phyloP scores from a whole-genome alignment of 2,329 filamentous ascomycete species.

The Magnaporthiopsis poae region DNA sequence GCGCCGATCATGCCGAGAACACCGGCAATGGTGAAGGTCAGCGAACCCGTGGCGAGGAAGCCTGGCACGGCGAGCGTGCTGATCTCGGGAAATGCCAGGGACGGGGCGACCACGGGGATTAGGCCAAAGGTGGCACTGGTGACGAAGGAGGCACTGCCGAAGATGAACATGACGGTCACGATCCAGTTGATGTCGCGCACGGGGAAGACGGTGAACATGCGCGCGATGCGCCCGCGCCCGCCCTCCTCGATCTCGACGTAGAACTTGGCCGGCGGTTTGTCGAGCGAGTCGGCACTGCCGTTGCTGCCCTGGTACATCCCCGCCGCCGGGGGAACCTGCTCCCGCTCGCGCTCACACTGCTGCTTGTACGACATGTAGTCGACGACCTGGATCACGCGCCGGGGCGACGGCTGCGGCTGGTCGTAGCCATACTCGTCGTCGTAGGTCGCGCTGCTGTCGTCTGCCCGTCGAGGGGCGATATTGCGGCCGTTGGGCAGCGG shows the following conservation, averaged over 20 bases:
- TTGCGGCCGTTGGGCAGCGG: neutral
- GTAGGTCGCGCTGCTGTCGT: neutral
- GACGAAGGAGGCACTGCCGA: conserved; percentile 11
- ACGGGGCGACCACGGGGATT: conserved; percentile 2
- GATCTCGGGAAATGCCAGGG: conserved; percentile 4
- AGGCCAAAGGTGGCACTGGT: conserved; percentile 9
- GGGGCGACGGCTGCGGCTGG: neutral
- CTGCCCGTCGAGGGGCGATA: neutral
- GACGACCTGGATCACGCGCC: conserved; percentile 4
- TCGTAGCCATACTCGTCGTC: neutral
- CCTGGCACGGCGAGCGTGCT: conserved; percentile 3
- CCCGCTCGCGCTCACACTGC: conserved; percentile 2
- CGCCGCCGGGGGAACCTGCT: neutral
- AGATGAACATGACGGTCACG: conserved; percentile 16
- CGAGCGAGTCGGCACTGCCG: neutral
- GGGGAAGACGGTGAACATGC: conserved; percentile 14
- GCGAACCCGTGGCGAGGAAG: neutral
- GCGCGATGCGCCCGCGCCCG: conserved; percentile 6
- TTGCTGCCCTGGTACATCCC: neutral
- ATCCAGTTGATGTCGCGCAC: conserved; percentile 13
- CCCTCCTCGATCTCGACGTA: conserved; percentile 1
- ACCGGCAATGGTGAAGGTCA: neutral
- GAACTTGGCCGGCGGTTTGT: conserved; percentile 4
- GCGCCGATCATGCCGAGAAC: neutral
- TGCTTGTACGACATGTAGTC: conserved; percentile 6